Conservation (phyloP, 78 protist genomes). For the Planoprotostelium fungivorum region DNA sequence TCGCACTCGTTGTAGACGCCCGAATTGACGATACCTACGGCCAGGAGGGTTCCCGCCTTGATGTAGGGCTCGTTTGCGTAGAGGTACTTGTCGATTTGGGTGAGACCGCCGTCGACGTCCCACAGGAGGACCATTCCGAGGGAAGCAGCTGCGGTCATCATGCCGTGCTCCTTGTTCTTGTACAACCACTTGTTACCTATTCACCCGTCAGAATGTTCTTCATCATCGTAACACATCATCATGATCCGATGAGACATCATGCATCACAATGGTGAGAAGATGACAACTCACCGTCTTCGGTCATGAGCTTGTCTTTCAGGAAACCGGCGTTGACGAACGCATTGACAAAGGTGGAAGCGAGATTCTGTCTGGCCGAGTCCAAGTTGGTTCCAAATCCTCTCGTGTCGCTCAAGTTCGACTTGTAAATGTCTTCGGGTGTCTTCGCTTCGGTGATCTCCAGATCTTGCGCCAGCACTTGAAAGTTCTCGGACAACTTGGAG, state of each 20-base stretch:
- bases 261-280: background rate
- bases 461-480: slow-evolving; percentile 82
- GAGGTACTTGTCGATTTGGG: slow-evolving; percentile 77
- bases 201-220: background rate
- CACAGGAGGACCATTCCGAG: slow-evolving; percentile 92
- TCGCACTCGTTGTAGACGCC: slow-evolving; percentile 84
- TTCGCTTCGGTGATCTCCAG: slow-evolving; percentile 93
- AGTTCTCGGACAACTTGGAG: slow-evolving; percentile 67
- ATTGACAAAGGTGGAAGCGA: slow-evolving; percentile 93
- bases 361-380: slow-evolving; percentile 82
- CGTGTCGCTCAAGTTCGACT: slow-evolving; percentile 65
- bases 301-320: slow-evolving; percentile 88
- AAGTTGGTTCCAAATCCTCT: slow-evolving; percentile 17
- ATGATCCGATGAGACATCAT: no score
- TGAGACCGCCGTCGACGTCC: slow-evolving; percentile 93
- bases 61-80: slow-evolving; percentile 70
- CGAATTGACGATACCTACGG: slow-evolving; percentile 80
- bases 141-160: slow-evolving; percentile 92
- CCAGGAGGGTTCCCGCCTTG: slow-evolving; percentile 95
- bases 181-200: slow-evolving; percentile 76
- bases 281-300: slow-evolving; percentile 44
- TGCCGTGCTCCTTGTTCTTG: slow-evolving; percentile 92
- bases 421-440: slow-evolving; percentile 96
- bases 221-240: background rate
- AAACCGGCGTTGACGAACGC: slow-evolving; percentile 95